phyloP scores from a whole-genome alignment of 495 filamentous ascomycete genomes.

The Penicillium fimorum region DNA sequence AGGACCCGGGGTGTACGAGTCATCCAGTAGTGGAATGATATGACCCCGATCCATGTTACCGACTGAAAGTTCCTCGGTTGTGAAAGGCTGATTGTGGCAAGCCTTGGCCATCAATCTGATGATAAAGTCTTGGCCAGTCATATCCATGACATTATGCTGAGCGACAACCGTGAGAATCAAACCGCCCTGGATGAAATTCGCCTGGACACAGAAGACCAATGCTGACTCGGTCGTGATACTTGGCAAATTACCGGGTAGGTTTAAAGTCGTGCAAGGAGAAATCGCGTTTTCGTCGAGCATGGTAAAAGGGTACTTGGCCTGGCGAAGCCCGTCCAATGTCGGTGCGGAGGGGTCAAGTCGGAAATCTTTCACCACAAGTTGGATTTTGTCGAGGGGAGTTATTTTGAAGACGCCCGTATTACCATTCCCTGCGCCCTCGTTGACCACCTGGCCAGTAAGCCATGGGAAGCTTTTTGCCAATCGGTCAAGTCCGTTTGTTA shows the following conservation, averaged over 20 bases:
- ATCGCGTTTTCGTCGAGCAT: constrained; percentile 53
- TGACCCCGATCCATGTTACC: constrained; percentile 46
- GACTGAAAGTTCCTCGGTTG: constrained; percentile 38
- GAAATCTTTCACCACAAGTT: constrained; percentile 46
- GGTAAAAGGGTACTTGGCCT: constrained; percentile 46
- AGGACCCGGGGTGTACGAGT: constrained; percentile 29
- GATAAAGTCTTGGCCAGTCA: constrained; percentile 50
- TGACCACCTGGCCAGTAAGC: constrained; percentile 53
- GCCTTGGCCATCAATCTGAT: constrained; percentile 54
- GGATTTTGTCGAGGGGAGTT: constrained; percentile 29
- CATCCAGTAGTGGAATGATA: constrained; percentile 43
- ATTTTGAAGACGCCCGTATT: constrained; percentile 46
- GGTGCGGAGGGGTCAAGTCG: constrained; percentile 34
- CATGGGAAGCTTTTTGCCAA: constrained; percentile 49
- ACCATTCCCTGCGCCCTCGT: constrained; percentile 33
- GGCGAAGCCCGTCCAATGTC: constrained; percentile 40
- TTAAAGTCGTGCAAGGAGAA: constrained; percentile 47
- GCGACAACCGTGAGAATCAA: constrained; percentile 46
- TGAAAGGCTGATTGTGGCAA: constrained; percentile 46
- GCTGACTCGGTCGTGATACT: constrained; percentile 22
- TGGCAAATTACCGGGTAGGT: constrained; percentile 16
- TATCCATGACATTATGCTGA: constrained; percentile 54
- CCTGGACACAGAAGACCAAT: constrained; percentile 53
- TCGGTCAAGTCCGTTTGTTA: constrained; percentile 38
- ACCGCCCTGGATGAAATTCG: constrained; percentile 51